Percentiles rank a stretch among this genome's conserved stretches.
phyloP scores from a whole-genome alignment of 2,329 filamentous ascomycete genomes.

The Aspergillus novofumigatus region DNA sequence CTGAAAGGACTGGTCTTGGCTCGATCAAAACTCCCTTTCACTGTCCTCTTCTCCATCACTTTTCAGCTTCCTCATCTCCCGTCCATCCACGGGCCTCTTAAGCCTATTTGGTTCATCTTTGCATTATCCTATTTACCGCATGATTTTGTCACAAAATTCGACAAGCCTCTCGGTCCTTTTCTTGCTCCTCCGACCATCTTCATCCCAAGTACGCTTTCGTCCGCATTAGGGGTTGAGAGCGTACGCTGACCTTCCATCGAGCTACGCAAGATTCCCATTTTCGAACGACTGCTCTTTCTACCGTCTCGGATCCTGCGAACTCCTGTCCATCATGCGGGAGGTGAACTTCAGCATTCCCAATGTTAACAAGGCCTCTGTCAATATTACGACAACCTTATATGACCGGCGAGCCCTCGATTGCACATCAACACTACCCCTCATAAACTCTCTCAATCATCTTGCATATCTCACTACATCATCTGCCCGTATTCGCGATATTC shows the following conservation, averaged over 20 bases:
- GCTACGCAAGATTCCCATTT: not conserved
- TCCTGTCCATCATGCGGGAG: slow-evolving; percentile 78
- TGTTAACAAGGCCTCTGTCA: slow-evolving; percentile 98
- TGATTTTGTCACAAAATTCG: not conserved
- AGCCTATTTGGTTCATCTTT: not conserved
- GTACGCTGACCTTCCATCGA: not conserved
- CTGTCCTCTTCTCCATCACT: not conserved
- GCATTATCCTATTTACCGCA: not conserved
- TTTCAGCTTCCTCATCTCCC: not conserved
- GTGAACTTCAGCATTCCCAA: slow-evolving; percentile 99
- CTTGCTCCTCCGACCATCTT: not conserved
- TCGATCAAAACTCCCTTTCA: not conserved
- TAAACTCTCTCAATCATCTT: slow-evolving; percentile 98
- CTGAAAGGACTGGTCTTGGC: not conserved
- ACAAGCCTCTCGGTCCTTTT: not conserved
- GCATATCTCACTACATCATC: slow-evolving; percentile 98
- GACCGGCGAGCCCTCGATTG: slow-evolving; percentile 96
- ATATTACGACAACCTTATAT: slow-evolving; percentile 97
- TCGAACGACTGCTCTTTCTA: not conserved
- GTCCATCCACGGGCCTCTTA: not conserved
- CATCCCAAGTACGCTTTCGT: not conserved
- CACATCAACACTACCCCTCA: slow-evolving; percentile 93
- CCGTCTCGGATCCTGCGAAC: not conserved
- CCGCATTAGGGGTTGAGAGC: not conserved
- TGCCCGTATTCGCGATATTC: slow-evolving; percentile 91